These are phyloP conservation scores for Trametes hirsuta DNA, from an alignment of 1,284 basidiomycete genomes.

Conservation along the genomic window DNA sequence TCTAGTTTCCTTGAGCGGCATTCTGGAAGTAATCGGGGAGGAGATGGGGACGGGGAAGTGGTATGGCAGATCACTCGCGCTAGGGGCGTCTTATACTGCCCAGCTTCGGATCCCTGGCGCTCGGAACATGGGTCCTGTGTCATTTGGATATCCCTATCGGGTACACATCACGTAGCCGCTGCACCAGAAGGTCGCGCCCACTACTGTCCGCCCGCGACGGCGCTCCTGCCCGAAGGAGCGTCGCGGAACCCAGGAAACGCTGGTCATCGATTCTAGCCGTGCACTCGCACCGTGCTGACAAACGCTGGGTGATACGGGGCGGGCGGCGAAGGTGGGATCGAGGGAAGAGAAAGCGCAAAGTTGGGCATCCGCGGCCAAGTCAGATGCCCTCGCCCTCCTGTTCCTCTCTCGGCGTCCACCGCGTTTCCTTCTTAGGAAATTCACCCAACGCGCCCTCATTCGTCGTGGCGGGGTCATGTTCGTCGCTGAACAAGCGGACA, in stretches of 20 bases:
- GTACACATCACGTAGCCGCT: slow-evolving; percentile 7
- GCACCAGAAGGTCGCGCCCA: not conserved
- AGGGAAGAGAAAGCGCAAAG: slow-evolving; percentile 18
- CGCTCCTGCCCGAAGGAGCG: not conserved
- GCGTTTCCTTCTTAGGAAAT: slow-evolving; percentile 13
- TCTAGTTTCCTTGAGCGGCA: not conserved
- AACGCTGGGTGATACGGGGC: not conserved
- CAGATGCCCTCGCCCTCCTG: slow-evolving; percentile 17
- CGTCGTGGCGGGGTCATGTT: not conserved
- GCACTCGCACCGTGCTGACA: not conserved
- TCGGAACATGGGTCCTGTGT: slow-evolving; percentile 23
- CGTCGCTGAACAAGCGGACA: not conserved
- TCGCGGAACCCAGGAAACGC: not conserved
- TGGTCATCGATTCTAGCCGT: slow-evolving; percentile 2
- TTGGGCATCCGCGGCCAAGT: slow-evolving; percentile 10
- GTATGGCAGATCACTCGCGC: not conserved
- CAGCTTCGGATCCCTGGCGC: slow-evolving; percentile 11
- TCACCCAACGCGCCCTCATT: slow-evolving; percentile 16
- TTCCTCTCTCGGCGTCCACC: slow-evolving; percentile 1
- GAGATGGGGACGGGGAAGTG: not conserved
- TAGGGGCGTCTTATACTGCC: slow-evolving; percentile 14
- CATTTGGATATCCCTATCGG: slow-evolving; percentile 24
- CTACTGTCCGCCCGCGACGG: not conserved
- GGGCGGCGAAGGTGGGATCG: slow-evolving; percentile 8
- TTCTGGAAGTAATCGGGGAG: not conserved